Conservation (phyloP, 2,329 filamentous ascomycete genomes). For the Neofusicoccum sp. region DNA sequence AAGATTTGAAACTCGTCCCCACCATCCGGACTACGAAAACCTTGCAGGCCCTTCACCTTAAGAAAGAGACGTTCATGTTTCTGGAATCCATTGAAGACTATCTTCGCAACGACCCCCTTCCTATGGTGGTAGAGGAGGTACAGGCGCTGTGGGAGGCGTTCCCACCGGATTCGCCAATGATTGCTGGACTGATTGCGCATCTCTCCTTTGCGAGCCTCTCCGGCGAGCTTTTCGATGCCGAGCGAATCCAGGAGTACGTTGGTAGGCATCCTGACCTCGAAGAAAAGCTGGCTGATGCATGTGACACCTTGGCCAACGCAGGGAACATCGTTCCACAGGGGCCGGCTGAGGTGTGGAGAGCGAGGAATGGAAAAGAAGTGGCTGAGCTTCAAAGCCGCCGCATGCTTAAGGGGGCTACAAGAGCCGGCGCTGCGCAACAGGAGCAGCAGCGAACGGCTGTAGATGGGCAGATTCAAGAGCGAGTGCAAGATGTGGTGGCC, state of each 20-base stretch:
- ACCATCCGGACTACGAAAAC: neutral
- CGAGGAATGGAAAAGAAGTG: no score
- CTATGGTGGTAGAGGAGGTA: neutral
- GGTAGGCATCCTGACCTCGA: neutral
- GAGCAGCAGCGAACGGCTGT: no score
- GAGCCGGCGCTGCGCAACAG: no score
- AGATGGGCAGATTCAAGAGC: no score
- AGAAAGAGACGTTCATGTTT: neutral
- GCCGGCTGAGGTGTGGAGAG: neutral
- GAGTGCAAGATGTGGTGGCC: no score
- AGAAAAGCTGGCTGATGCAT: neutral
- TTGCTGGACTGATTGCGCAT: neutral
- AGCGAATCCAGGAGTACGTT: neutral
- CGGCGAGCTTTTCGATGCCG: neutral
- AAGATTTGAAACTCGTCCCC: neutral
- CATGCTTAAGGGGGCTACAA: no score
- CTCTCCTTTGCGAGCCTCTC: neutral
- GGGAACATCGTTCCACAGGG: neutral
- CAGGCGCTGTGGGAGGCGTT: neutral
- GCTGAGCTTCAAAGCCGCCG: no score
- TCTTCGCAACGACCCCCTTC: neutral
- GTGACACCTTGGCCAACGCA: neutral
- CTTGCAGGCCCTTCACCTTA: neutral
- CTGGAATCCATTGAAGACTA: neutral
- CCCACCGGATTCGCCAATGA: neutral